Evolutionary conservation across 352 stramenopile species (phyloP).

Genomic region (Phytopythium sindhum): DNA sequence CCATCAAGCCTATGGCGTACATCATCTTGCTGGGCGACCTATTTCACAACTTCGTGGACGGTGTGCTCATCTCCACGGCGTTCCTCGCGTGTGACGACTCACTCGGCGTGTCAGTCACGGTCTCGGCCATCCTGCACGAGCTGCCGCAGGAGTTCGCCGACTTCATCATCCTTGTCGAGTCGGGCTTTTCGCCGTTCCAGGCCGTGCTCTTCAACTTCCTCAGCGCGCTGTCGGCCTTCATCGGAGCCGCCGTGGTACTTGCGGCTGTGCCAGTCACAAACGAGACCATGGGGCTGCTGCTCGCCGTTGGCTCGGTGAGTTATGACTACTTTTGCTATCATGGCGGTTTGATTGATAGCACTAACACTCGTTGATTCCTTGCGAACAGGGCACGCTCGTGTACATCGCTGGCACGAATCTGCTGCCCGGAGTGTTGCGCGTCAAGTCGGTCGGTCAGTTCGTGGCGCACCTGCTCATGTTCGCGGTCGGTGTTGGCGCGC

Average conservation of each 20-base stretch:
- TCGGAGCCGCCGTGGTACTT: conserved; percentile 67
- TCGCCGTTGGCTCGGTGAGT: conserved; percentile 74
- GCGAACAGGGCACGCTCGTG: conserved; percentile 41
- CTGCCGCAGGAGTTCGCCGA: conserved; percentile 84
- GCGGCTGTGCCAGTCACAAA: conserved; percentile 48
- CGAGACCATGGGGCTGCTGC: conserved; percentile 64
- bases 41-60: conserved; percentile 90
- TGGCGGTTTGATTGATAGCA: neutral
- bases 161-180: conserved; percentile 81
- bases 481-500: conserved; percentile 54
- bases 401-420: conserved; percentile 75
- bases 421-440: conserved; percentile 42
- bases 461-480: conserved; percentile 43
- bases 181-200: conserved; percentile 54
- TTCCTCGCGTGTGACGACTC: conserved; percentile 49
- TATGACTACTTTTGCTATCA: neutral
- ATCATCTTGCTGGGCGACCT: conserved; percentile 82
- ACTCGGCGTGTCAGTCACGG: conserved; percentile 50
- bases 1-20: conserved; percentile 52
- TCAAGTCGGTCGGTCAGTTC: conserved; percentile 42
- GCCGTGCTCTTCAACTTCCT: conserved; percentile 84
- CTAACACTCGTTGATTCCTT: conserved; percentile 3
- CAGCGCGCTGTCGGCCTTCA: conserved; percentile 66
- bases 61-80: conserved; percentile 58
- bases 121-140: conserved; percentile 82